phyloP scores from a whole-genome alignment of 495 filamentous ascomycete species.

The Hypoxylon lienhwacheense region DNA sequence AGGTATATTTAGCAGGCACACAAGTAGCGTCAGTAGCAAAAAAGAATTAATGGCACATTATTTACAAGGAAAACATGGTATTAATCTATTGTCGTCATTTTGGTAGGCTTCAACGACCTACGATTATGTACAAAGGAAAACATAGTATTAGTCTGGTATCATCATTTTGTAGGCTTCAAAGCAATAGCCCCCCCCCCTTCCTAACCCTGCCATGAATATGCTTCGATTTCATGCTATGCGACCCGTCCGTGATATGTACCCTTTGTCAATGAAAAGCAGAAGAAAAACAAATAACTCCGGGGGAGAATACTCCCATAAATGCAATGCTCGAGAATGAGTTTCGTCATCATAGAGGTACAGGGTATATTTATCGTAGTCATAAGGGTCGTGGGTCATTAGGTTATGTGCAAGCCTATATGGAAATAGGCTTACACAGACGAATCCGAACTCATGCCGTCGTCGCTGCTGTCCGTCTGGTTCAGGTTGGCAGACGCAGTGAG shows the following conservation, averaged over 20 bases:
- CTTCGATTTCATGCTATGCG: slow-evolving; percentile 2
- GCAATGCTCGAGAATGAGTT: slow-evolving; percentile 23
- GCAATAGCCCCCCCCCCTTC: too few relatives aligned
- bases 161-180: too few relatives aligned
- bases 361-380: slow-evolving; percentile 5
- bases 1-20: too few relatives aligned
- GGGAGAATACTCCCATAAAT: slow-evolving; percentile 19
- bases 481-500: slow-evolving; percentile 20
- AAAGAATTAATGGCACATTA: too few relatives aligned
- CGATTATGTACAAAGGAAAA: background rate
- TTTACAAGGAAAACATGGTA: too few relatives aligned
- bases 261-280: slow-evolving; percentile 1
- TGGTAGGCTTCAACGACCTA: background rate
- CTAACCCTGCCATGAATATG: too few relatives aligned
- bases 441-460: slow-evolving; percentile 3
- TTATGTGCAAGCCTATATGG: too few relatives aligned
- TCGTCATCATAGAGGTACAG: slow-evolving; percentile 24
- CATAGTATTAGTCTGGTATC: background rate
- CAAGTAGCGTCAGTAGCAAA: too few relatives aligned
- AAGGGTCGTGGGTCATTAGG: slow-evolving; percentile 5
- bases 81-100: too few relatives aligned
- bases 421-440: too few relatives aligned
- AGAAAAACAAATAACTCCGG: slow-evolving; percentile 9
- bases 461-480: slow-evolving; percentile 8
- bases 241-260: slow-evolving; percentile 3